Evolutionary conservation across 352 stramenopile species (phyloP).

Genomic region (Pythium angustatum): DNA sequence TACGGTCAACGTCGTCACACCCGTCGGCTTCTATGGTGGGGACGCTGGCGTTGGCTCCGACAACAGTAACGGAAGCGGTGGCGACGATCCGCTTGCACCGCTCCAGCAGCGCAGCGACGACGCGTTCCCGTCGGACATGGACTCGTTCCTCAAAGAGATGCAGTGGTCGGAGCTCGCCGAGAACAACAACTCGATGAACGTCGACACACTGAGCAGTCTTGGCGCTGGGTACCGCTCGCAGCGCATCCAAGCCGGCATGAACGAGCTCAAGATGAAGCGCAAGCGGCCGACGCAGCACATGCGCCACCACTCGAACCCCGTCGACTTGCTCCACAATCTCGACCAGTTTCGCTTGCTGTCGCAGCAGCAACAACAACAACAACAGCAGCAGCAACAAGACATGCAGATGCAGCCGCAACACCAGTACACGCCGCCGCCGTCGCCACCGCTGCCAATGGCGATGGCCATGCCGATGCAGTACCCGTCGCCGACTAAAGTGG

Average conservation of each 20-base stretch:
- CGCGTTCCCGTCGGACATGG: slow-evolving; percentile 31
- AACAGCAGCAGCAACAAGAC: slow-evolving; percentile 9
- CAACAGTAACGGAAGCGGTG: not conserved
- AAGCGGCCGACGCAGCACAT: slow-evolving; percentile 62
- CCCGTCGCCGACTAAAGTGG: slow-evolving; percentile 20
- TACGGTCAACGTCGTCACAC: slow-evolving; percentile 30
- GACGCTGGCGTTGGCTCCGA: too few species aligned
- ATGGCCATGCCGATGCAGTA: slow-evolving; percentile 18
- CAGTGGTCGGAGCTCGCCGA: slow-evolving; percentile 33
- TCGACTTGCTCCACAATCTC: slow-evolving; percentile 76
- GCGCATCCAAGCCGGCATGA: slow-evolving; percentile 64
- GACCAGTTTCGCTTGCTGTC: slow-evolving; percentile 71
- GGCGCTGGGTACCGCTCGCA: slow-evolving; percentile 53
- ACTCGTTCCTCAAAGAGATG: slow-evolving; percentile 33
- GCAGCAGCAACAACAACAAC: slow-evolving; percentile 47
- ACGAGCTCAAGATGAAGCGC: slow-evolving; percentile 81
- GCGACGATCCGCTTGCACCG: not conserved
- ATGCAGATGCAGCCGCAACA: slow-evolving; percentile 6
- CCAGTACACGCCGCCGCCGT: slow-evolving; percentile 19
- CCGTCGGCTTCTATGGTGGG: slow-evolving; percentile 15
- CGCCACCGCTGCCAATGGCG: slow-evolving; percentile 13
- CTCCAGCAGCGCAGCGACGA: not conserved
- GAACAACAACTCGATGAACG: slow-evolving; percentile 31
- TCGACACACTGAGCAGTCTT: slow-evolving; percentile 24
- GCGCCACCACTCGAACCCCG: slow-evolving; percentile 73